These are phyloP conservation scores for Plantago elongata DNA, from an alignment of 257 asterid species.

Conservation along the genomic window DNA sequence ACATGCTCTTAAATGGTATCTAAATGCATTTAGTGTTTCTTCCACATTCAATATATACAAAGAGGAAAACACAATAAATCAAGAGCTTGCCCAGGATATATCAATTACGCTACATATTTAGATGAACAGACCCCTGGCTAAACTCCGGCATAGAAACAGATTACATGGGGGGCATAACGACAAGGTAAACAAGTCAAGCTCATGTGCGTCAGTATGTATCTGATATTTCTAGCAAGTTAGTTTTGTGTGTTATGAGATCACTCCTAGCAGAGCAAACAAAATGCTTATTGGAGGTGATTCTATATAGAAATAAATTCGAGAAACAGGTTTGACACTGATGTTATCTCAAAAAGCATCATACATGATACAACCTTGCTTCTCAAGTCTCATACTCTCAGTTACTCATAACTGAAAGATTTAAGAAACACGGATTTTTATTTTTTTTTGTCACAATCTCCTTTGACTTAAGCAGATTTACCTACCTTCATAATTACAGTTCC, in stretches of 20 bases:
- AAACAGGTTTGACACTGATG: too few relatives aligned
- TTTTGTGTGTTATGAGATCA: too few relatives aligned
- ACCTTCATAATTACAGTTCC: conserved; percentile 94
- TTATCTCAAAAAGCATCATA: too few relatives aligned
- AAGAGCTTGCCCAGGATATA: background rate
- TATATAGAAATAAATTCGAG: too few relatives aligned
- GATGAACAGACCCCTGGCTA: background rate
- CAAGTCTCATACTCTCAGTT: background rate
- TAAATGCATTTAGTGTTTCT: too few relatives aligned
- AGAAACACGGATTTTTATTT: background rate
- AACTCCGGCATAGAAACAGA: background rate
- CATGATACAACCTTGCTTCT: too few relatives aligned
- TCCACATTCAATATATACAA: too few relatives aligned
- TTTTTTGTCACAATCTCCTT: background rate
- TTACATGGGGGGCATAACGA: conserved; percentile 2
- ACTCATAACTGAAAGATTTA: conserved; percentile 12
- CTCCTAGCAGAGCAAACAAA: too few relatives aligned
- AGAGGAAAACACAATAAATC: too few relatives aligned
- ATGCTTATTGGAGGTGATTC: too few relatives aligned
- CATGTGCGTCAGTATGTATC: background rate
- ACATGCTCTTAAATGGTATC: too few relatives aligned
- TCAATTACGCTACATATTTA: too few relatives aligned
- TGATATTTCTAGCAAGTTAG: background rate
- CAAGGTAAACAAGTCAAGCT: conserved; percentile 11
- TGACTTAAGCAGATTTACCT: conserved; percentile 3